These are phyloP conservation scores for Papiliotrema flavescens DNA, from an alignment of 1,284 basidiomycete species.

Conservation along the genomic window DNA sequence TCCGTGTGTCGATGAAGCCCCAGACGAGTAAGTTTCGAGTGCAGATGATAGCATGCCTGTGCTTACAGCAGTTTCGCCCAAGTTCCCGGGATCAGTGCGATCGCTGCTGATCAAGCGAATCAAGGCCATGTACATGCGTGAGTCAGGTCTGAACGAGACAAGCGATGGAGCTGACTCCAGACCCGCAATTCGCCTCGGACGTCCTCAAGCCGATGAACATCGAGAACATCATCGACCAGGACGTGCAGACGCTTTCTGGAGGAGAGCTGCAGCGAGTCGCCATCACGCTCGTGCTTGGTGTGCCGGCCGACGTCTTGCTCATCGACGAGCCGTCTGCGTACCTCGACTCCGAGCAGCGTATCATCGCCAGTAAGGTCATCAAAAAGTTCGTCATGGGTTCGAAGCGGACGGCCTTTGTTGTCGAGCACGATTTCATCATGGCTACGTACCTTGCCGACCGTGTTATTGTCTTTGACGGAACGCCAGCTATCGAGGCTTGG, in stretches of 20 bases:
- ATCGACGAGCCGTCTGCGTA: conserved; percentile 65
- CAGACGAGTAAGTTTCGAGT: conserved; percentile 55
- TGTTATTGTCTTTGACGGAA: conserved; percentile 90
- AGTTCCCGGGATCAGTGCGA: conserved; percentile 88
- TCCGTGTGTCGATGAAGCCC: conserved; percentile 85
- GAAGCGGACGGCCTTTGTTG: conserved; percentile 94
- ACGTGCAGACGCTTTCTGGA: conserved; percentile 92
- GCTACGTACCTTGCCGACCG: conserved; percentile 95
- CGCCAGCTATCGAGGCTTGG: conserved; percentile 74
- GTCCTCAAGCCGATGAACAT: conserved; percentile 91
- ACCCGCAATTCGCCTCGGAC: conserved; percentile 94
- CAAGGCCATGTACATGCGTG: conserved; percentile 83
- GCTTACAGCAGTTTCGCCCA: conserved; percentile 70
- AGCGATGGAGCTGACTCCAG: conserved; percentile 10
- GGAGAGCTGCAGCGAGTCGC: conserved; percentile 95
- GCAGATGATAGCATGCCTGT: background rate
- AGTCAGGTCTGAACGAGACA: conserved; percentile 5
- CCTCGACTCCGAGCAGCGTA: conserved; percentile 97
- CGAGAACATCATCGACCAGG: conserved; percentile 90
- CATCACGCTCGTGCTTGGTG: conserved; percentile 80
- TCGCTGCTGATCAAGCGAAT: conserved; percentile 90
- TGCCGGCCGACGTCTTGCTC: conserved; percentile 66
- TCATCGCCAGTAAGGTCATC: conserved; percentile 93
- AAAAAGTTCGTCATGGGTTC: conserved; percentile 92
- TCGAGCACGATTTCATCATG: conserved; percentile 87